Conservation (phyloP, 345 rosid species). For the Crucihimalaya himalaica region DNA sequence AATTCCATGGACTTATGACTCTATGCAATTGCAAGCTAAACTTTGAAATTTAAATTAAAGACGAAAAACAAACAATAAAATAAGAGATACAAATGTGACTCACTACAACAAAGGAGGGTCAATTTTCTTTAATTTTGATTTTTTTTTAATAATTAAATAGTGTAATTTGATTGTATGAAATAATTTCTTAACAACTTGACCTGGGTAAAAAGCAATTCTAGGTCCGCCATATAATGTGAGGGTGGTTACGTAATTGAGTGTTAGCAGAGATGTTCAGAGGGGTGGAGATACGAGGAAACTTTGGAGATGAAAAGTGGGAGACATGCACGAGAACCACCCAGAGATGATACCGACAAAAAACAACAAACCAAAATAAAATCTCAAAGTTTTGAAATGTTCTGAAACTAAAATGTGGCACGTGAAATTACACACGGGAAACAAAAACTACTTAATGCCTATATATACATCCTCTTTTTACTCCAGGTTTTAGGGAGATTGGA, state of each 20-base stretch:
- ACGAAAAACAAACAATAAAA: not conserved
- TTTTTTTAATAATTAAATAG: too few relatives aligned
- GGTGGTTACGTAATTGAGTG: slow-evolving; percentile 8
- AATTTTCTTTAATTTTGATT: too few relatives aligned
- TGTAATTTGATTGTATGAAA: too few relatives aligned
- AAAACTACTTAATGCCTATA: slow-evolving; percentile 19
- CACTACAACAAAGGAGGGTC: too few relatives aligned
- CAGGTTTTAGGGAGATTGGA: slow-evolving; percentile 33
- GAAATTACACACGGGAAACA: slow-evolving; percentile 19
- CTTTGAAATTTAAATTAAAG: not conserved
- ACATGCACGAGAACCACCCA: slow-evolving; percentile 47
- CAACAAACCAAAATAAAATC: not conserved
- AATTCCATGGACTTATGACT: not conserved
- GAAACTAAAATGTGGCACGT: slow-evolving; percentile 19
- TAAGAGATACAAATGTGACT: too few relatives aligned
- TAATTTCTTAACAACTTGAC: too few relatives aligned
- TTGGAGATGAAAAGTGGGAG: slow-evolving; percentile 46
- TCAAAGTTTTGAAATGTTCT: not conserved
- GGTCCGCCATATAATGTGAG: slow-evolving; percentile 11
- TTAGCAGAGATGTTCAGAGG: slow-evolving; percentile 19
- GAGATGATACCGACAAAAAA: slow-evolving; percentile 34
- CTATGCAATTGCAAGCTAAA: not conserved
- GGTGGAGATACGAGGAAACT: slow-evolving; percentile 39
- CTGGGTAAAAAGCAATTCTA: too few relatives aligned
- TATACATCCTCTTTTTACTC: slow-evolving; percentile 21